Evolutionary conservation across 192 early-diverging fungal species (phyloP).

Genomic region (Backusella tarrabulga): DNA sequence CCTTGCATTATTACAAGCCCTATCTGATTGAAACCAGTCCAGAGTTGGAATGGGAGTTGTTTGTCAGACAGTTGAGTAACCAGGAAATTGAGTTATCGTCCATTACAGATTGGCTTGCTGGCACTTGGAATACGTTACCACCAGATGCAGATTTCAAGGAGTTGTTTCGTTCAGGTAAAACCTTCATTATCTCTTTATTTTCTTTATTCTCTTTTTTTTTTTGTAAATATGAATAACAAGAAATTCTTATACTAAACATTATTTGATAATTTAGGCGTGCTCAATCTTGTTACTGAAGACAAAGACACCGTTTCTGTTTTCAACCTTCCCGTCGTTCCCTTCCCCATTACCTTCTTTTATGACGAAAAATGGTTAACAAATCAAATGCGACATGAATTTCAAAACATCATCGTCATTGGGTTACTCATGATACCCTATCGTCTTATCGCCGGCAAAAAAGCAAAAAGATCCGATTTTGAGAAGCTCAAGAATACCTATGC

Average conservation of each 20-base stretch:
- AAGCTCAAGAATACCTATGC: constrained; percentile 41
- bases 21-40: constrained; percentile 42
- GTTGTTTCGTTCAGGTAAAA: neutral
- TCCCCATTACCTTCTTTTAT: constrained; percentile 31
- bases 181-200: neutral
- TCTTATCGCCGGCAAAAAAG: constrained; percentile 35
- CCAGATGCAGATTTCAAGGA: constrained; percentile 24
- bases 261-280: neutral
- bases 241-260: neutral
- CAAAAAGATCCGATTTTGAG: constrained; percentile 38
- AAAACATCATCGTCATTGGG: constrained; percentile 39
- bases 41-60: constrained; percentile 41
- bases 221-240: neutral
- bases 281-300: constrained; percentile 11
- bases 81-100: constrained; percentile 26
- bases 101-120: constrained; percentile 33
- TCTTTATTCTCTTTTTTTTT: neutral
- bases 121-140: constrained; percentile 30
- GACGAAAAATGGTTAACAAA: constrained; percentile 40
- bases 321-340: neutral
- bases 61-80: constrained; percentile 25
- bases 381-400: constrained; percentile 43
- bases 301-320: neutral
- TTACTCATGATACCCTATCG: constrained; percentile 40
- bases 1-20: constrained; percentile 34